Conservation (phyloP, 2,329 filamentous ascomycete genomes). For the Colletotrichum melonis region DNA sequence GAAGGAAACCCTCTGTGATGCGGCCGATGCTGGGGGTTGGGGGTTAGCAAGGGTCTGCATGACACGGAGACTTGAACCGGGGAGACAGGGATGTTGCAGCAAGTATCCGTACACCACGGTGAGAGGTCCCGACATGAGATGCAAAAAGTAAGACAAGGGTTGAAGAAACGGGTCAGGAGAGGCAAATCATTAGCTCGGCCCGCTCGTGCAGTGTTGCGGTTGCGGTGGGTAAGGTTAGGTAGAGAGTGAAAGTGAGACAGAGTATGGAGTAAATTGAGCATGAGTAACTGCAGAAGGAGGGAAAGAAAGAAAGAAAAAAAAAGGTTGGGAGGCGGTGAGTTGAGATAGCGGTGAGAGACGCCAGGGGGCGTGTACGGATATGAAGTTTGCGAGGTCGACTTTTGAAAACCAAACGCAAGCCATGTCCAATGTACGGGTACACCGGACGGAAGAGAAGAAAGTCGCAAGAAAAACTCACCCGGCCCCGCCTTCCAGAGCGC, state of each 20-base stretch:
- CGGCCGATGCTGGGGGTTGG: conserved; percentile 75
- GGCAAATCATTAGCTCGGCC: conserved; percentile 17
- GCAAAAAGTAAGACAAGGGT: conserved; percentile 8
- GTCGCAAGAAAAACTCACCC: conserved; percentile 44
- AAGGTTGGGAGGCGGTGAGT: conserved; percentile 18
- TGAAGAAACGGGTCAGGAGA: conserved; percentile 4
- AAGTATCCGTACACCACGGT: conserved; percentile 18
- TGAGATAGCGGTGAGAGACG: conserved; percentile 25
- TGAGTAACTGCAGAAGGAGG: background rate
- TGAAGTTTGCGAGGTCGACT: conserved; percentile 14
- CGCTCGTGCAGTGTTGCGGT: conserved; percentile 21
- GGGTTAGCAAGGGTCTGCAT: conserved; percentile 19
- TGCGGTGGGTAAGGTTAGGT: conserved; percentile 24
- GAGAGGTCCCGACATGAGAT: conserved; percentile 24
- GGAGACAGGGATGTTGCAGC: conserved; percentile 23
- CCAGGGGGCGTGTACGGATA: conserved; percentile 1
- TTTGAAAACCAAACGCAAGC: conserved; percentile 1
- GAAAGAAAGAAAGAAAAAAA: background rate
- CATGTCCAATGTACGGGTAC: conserved; percentile 19
- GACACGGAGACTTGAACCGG: conserved; percentile 26
- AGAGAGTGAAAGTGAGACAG: conserved; percentile 18
- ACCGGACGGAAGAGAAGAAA: background rate
- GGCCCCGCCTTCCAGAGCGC: conserved; percentile 52
- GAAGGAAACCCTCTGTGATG: conserved; percentile 82
- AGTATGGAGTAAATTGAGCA: conserved; percentile 15